Conservation (phyloP, 345 rosid species). For the Gossypium anomalum region DNA sequence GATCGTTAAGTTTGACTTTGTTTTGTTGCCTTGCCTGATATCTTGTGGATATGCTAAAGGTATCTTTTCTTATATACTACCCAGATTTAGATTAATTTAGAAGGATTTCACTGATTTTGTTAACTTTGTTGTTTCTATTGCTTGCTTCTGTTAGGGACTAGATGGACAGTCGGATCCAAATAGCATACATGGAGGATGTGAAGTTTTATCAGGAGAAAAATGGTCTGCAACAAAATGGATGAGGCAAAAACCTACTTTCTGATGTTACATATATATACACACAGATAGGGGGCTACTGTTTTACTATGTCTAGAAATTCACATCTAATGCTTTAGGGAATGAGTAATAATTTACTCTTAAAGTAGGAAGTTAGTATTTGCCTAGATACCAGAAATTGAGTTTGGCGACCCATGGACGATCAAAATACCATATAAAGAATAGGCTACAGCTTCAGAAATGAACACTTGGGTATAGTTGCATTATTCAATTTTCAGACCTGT, state of each 20-base stretch:
- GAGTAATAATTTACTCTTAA: background rate
- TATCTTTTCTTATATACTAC: background rate
- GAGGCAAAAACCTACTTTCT: slow-evolving; percentile 62
- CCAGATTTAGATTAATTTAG: background rate
- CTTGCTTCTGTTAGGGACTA: slow-evolving; percentile 45
- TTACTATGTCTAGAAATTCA: background rate
- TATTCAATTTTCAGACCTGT: background rate
- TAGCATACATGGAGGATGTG: slow-evolving; percentile 92
- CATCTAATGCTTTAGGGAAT: background rate
- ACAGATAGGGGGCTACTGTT: background rate
- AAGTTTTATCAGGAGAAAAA: slow-evolving; percentile 77
- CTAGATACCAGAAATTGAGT: background rate
- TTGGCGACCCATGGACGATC: background rate
- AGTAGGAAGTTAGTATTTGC: background rate
- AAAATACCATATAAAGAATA: background rate
- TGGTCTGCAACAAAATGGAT: slow-evolving; percentile 99
- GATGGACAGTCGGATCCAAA: slow-evolving; percentile 80
- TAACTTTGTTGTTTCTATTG: slow-evolving; percentile 9
- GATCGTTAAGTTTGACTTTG: background rate
- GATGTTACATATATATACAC: slow-evolving; percentile 18
- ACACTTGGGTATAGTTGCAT: background rate
- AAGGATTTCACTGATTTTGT: background rate
- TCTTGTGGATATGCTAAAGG: background rate
- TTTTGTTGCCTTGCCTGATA: background rate
- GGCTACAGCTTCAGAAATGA: slow-evolving; percentile 4